Base-by-base conservation (phyloP, 1,139 yeast genomes). In the Hyphopichia burtonii region DNA sequence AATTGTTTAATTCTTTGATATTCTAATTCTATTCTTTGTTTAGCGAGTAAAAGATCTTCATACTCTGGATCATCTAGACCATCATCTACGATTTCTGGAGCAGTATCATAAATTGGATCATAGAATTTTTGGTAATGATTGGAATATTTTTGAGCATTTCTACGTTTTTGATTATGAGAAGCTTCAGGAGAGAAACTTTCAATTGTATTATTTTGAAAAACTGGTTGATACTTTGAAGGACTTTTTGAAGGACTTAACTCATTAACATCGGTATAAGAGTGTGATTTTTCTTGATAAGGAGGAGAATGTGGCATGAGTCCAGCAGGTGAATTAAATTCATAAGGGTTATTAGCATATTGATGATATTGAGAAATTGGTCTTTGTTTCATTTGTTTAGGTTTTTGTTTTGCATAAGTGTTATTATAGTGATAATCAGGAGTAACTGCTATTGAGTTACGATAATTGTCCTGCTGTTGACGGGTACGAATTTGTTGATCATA, bases 11-110 rank as follows among this genome's bases (percentile, higher is more conserved):
- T 59, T 34, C 65, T 67, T 41, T 65, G 64, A 36, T 71, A 56
- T 47, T 71, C 76, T 50, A 63, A 46, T 49, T 73, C 77, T 38
- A 72, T 61, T 46, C 68, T 73, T 19, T 65, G 70, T 44, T 70
- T 59, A 47, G 67, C 69, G 34, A 54, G 52, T 7, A 62, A 55
- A 34, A 68, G 61, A 41, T 64, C 71, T 12, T 44, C 44, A 17
- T 41, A 42, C 34, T 65, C 64, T 36, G 58, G 55, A 20, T 61
- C 61, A 11, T 48, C 50, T n/a, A 43, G 36, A 19, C 17, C 23
- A 18, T 31, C 42, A 23, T 44, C 46, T n/a, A 33, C 17, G 4
- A 33, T 19, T 3, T 6, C 17, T n/a, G 38, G 32, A 3, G 7
- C 17, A 8, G 38, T 36, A 9, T 35, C 31, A 25, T 35, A 35